Evolutionary conservation across 2,329 filamentous ascomycete species (phyloP), one percentile per base, ranked within the genome.

Genomic region (Pyricularia grisea): DNA sequence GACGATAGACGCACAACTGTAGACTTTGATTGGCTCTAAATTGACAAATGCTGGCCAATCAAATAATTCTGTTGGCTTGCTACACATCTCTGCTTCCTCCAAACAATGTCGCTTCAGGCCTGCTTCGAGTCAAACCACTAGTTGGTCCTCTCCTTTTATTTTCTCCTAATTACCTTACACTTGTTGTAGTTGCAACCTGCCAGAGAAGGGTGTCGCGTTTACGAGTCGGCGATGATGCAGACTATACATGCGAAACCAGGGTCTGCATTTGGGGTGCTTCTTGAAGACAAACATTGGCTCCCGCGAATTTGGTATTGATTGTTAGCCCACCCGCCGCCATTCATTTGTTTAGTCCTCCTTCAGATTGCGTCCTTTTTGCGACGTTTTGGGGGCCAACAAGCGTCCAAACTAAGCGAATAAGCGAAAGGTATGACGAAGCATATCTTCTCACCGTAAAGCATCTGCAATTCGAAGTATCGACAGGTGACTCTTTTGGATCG

Each of bases 1-100:
- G 42, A 23, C 42, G 42, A 30, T 11, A 28, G 11, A 67, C 25
- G 31, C 23, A 67, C 36, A 31, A 30, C 33, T 42, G n/a, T 2
- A 17, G 6, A 58, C 55, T 42, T 23, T 67, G 42, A 67, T 67
- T 67, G 66, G 66, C 42, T 67, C 42, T 67, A 67, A 67, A 67
- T 67, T 60, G 27, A 6, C 27, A 30, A 30, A 42, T 31, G 31
- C 25, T 3, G 27, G 17, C 66, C 66, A 67, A 67, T 67, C 66
- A 67, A 20, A 30, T 67, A 67, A 67, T 55, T 67, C 66, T 14
- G 27, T 9, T 31, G 42, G 17, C 36, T 23, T 55, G 17, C 27
- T 23, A 20, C 28, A 20, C 36, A 63, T 63, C 23, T 28, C 25
- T 63, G 3, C 11, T 63, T 63, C 60, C 25, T 27, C 17, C 12